Base-by-base conservation (phyloP, 768 basidiomycete species). In the Leccinum olivaceopallidum region DNA sequence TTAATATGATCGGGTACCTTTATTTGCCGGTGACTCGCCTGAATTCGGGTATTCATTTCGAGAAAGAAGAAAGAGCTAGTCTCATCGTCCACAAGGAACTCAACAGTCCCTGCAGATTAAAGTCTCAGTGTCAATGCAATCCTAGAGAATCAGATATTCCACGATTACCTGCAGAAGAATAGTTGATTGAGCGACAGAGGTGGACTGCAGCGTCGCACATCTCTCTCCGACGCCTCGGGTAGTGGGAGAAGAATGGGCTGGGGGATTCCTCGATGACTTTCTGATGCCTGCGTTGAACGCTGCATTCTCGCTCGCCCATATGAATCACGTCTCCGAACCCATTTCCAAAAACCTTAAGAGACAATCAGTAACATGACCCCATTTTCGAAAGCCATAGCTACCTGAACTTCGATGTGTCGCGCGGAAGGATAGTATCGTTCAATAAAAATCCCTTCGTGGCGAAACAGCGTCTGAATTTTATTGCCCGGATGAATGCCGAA, bases 231-330 rank as follows among this genome's bases (percentile, higher is more conserved):
- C 84, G 69, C 18, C 75, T 84, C 32, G 80, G 77, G 69, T 79
- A 74, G 3, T 65, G 56, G 1, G 69, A 56, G 44, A 85, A 76
- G 66, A 86, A 88, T 1, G 87, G 85, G 63, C 85, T 86, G 0
- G 85, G 85, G 4, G 82, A 79, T 65, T 90, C 88, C 63, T 90
- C 88, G 24, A 90, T 82, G 3, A 90, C 80, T 68, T 90, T 90
- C 69, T 90, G 88, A 63, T 89, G 85, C 32, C 88, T 74, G 32
- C 88, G 76, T 66, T 90, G 88, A 9, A 87, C 72, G 53, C 85
- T 87, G 64, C 88, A 89, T 69, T 90, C 88, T 14, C 88, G 78
- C 67, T 89, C 88, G 39, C 85, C 84, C 77, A 88, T 81, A 63
- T 88, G 85, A 5, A 88, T 74, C 12, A 82, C 83, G 49, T 82